Conservation (phyloP, 129 eudicot genomes). For the carrot (Daucus carota) region DNA sequence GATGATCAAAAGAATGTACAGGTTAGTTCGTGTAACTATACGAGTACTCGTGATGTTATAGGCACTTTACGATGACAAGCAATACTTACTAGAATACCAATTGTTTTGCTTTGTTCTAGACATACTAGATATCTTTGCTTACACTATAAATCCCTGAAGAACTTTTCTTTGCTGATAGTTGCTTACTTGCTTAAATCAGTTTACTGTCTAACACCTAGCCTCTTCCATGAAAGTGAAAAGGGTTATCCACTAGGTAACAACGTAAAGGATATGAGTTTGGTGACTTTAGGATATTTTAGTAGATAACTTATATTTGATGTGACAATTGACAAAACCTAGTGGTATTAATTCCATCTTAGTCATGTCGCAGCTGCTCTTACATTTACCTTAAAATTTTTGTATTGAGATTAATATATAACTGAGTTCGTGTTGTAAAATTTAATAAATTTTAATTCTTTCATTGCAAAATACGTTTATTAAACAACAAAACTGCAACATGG, state of each 20-base stretch:
- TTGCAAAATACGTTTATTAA: no score
- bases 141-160: neutral
- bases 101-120: neutral
- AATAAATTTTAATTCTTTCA: no score
- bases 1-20: conserved; percentile 94
- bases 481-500: no score
- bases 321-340: neutral
- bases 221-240: neutral
- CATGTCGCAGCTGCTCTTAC: no score
- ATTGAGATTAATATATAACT: neutral
- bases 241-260: neutral
- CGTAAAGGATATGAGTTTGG: neutral
- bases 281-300: neutral
- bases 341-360: neutral
- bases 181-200: neutral
- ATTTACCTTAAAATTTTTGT: no score
- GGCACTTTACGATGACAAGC: neutral
- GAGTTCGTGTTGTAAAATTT: neutral
- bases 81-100: neutral
- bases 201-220: neutral
- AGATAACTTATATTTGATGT: neutral
- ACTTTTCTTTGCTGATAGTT: neutral
- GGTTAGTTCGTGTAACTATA: conserved; percentile 34
- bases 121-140: neutral
- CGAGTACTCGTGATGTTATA: neutral